Evolutionary conservation across 352 stramenopile species (phyloP).

Genomic region (Phytopythium cucurbitacearum): DNA sequence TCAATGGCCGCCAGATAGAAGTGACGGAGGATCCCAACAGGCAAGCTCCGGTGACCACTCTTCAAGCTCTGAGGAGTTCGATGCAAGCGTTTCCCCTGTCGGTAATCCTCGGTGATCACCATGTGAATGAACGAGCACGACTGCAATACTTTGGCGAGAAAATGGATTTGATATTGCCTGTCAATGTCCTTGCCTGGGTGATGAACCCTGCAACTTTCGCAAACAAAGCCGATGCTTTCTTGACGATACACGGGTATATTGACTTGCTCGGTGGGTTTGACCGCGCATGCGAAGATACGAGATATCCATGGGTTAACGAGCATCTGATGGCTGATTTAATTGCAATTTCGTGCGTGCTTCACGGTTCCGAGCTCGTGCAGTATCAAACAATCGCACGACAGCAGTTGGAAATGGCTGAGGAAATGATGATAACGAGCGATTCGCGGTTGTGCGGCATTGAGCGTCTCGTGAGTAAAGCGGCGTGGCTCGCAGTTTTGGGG

Average conservation of each 20-base stretch:
- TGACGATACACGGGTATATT: background rate
- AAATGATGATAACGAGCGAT: too few relatives aligned
- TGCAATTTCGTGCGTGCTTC: constrained; percentile 60
- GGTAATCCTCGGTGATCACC: constrained; percentile 3
- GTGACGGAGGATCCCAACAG: background rate
- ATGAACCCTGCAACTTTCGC: constrained; percentile 9
- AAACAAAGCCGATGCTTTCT: background rate
- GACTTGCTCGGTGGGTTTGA: too few relatives aligned
- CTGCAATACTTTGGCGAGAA: constrained; percentile 19
- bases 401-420: too few relatives aligned
- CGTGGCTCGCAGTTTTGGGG: constrained; percentile 53
- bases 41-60: too few relatives aligned
- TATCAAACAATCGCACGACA: too few relatives aligned
- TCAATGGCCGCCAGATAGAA: constrained; percentile 1
- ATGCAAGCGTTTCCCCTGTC: constrained; percentile 5
- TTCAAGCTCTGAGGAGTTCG: constrained; percentile 7
- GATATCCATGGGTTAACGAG: constrained; percentile 18
- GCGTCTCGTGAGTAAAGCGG: constrained; percentile 34
- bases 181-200: constrained; percentile 39
- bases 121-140: background rate
- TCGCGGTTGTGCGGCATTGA: too few relatives aligned
- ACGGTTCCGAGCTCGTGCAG: background rate
- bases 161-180: constrained; percentile 45
- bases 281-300: too few relatives aligned
- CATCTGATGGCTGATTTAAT: constrained; percentile 72